phyloP scores from a whole-genome alignment of 2,329 filamentous ascomycete genomes.

The Sporothrix brasiliensis region DNA sequence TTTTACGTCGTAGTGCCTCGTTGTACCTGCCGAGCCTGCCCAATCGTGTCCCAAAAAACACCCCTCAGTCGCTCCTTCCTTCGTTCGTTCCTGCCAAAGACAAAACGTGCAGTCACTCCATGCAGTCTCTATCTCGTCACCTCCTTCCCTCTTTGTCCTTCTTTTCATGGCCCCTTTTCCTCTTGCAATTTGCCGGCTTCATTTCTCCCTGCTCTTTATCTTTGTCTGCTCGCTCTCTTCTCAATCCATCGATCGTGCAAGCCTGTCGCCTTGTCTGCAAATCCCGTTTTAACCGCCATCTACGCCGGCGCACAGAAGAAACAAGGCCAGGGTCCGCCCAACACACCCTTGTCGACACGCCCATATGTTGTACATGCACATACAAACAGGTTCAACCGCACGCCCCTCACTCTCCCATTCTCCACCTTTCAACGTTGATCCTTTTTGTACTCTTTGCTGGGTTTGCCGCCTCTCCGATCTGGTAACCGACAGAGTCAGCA shows the following conservation, averaged over 20 bases:
- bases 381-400: neutral
- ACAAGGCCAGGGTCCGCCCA: neutral
- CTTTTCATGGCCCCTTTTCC: neutral
- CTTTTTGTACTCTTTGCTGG: conserved; percentile 6
- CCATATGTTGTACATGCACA: neutral
- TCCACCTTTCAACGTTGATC: conserved; percentile 15
- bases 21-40: too few species aligned
- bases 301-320: conserved; percentile 13
- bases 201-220: neutral
- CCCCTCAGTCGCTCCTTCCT: conserved; percentile 25
- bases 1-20: neutral
- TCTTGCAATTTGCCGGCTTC: neutral
- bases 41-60: neutral
- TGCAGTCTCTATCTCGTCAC: neutral
- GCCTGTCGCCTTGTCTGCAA: conserved; percentile 20
- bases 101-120: neutral
- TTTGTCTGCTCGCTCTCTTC: neutral
- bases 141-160: conserved; percentile 15
- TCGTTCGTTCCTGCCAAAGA: conserved; percentile 12
- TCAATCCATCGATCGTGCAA: conserved; percentile 29
- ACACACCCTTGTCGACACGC: neutral
- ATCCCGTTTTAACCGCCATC: conserved; percentile 24
- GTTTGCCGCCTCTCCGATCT: conserved; percentile 27
- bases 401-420: conserved; percentile 7
- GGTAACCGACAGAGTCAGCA: neutral